A percentile compares a stretch with the other conserved stretches of the same genome.
These are phyloP conservation scores for Ophiosphaerella herpotricha DNA, from an alignment of 2,329 filamentous ascomycete species.

Conservation along the genomic window DNA sequence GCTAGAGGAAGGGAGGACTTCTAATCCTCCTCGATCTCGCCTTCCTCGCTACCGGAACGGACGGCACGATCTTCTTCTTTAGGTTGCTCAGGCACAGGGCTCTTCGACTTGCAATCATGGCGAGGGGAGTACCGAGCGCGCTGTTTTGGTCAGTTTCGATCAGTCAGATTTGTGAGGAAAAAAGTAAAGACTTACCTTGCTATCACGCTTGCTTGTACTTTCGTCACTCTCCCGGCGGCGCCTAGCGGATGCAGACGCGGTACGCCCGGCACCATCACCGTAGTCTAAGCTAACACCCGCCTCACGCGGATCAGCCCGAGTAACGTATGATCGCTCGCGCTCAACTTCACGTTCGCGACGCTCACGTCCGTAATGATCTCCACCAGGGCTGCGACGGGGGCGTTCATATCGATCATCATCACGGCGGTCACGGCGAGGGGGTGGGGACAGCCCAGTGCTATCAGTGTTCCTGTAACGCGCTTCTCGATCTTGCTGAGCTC, in stretches of 20 bases:
- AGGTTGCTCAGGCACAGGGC: slow-evolving; percentile 48
- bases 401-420: slow-evolving; percentile 49
- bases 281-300: slow-evolving; percentile 82
- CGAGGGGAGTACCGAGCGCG: slow-evolving; percentile 57
- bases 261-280: slow-evolving; percentile 63
- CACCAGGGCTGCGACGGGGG: slow-evolving; percentile 62
- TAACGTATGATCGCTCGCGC: slow-evolving; percentile 79
- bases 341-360: slow-evolving; percentile 87
- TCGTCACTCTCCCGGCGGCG: slow-evolving; percentile 76
- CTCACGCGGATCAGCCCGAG: slow-evolving; percentile 77
- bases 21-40: slow-evolving; percentile 86
- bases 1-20: slow-evolving; percentile 6
- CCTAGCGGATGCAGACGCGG: slow-evolving; percentile 63
- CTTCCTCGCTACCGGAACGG: slow-evolving; percentile 92
- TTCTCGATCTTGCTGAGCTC: slow-evolving; percentile 91
- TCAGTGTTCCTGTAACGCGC: slow-evolving; percentile 86
- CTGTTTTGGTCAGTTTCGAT: slow-evolving; percentile 23
- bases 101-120: slow-evolving; percentile 64
- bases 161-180: background rate
- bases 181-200: slow-evolving; percentile 44
- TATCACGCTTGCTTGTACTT: slow-evolving; percentile 47
- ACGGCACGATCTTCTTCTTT: slow-evolving; percentile 67
- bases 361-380: slow-evolving; percentile 79
- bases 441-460: slow-evolving; percentile 65
- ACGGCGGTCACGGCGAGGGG: slow-evolving; percentile 50